phyloP scores from a whole-genome alignment of 495 filamentous ascomycete species.

The Penicillium silybi region DNA sequence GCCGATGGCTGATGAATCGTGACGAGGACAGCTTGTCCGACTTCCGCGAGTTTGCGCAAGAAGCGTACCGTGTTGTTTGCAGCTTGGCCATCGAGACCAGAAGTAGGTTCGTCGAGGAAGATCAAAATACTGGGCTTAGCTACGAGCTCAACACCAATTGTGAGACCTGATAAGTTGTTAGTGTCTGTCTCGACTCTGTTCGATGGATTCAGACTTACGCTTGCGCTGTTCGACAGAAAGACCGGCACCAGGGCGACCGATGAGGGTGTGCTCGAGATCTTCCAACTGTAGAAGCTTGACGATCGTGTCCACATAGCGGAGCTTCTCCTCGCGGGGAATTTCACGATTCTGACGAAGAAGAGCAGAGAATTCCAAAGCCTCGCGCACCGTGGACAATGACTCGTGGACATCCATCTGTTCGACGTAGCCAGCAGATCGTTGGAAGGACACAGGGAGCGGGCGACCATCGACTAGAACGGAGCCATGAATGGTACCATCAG shows the following conservation, averaged over 20 bases:
- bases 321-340: conserved; percentile 50
- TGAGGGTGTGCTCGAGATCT: too few relatives aligned
- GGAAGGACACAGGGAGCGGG: conserved; percentile 74
- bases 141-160: conserved; percentile 65
- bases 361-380: conserved; percentile 58
- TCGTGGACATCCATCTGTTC: conserved; percentile 62
- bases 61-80: conserved; percentile 64
- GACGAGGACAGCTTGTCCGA: conserved; percentile 65
- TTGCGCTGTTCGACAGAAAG: too few relatives aligned
- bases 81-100: conserved; percentile 60
- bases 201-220: too few relatives aligned
- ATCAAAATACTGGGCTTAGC: conserved; percentile 63
- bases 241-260: too few relatives aligned
- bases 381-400: conserved; percentile 54
- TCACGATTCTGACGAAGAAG: conserved; percentile 54
- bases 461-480: conserved; percentile 82
- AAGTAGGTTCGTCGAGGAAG: conserved; percentile 77
- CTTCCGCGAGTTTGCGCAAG: conserved; percentile 59
- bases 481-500: conserved; percentile 82
- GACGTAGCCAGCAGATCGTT: conserved; percentile 59
- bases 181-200: too few relatives aligned
- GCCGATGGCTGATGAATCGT: conserved; percentile 77
- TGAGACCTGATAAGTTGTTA: too few relatives aligned
- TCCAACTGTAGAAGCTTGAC: conserved; percentile 54
- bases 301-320: conserved; percentile 56